Evolutionary conservation across 169 alveolate species (phyloP).

Genomic region (Plasmodium vivax): DNA sequence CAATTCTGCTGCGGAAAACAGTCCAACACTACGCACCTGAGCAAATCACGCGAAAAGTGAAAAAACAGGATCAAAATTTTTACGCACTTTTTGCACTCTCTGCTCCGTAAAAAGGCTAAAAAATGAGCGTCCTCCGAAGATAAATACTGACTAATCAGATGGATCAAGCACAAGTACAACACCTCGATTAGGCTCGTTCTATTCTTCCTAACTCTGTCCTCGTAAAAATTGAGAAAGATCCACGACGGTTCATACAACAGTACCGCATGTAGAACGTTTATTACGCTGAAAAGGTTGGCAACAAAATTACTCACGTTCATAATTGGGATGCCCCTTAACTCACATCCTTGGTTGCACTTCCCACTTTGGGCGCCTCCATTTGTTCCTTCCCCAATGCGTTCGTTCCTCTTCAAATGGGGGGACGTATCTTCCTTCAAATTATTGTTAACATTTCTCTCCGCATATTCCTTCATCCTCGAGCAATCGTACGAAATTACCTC

Average conservation of each 20-base stretch:
- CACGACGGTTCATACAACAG: conserved; percentile 31
- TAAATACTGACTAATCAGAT: conserved; percentile 57
- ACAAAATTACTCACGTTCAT: background rate
- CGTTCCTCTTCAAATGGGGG: background rate
- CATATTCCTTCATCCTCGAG: background rate
- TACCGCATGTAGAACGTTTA: conserved; percentile 22
- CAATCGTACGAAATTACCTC: conserved; percentile 4
- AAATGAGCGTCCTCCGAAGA: background rate
- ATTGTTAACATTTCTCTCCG: background rate
- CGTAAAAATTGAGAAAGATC: conserved; percentile 51
- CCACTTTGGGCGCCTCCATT: background rate
- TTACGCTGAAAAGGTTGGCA: conserved; percentile 5
- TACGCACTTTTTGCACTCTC: conserved; percentile 28
- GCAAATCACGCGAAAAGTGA: conserved; percentile 13
- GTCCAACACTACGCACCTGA: background rate
- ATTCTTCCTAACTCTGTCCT: conserved; percentile 31
- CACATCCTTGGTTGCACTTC: background rate
- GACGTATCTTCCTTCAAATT: background rate
- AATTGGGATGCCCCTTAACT: background rate
- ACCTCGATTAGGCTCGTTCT: conserved; percentile 24
- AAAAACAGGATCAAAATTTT: conserved; percentile 42
- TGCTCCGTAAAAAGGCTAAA: background rate
- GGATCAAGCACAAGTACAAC: conserved; percentile 19
- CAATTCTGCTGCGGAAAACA: background rate
- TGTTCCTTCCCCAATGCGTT: background rate